Base-by-base conservation (phyloP, 345 rosid genomes). In the Syzygium jambos region DNA sequence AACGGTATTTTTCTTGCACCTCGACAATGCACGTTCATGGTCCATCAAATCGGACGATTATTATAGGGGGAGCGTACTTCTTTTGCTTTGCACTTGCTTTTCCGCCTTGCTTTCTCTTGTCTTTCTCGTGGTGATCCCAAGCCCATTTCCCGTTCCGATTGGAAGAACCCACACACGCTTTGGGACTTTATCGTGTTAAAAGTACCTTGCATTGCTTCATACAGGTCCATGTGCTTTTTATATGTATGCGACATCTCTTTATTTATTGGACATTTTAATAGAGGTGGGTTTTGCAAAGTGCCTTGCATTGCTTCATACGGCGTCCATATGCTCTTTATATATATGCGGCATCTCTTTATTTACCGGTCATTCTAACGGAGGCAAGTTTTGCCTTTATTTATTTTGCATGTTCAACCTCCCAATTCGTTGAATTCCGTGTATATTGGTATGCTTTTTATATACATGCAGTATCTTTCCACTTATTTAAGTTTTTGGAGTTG, bases 391-490 rank as follows among this genome's bases (percentile, higher is more conserved):
- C 2, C 21, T 1, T 3, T 2, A 9, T 63, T 29, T 30, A 29
- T 29, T 63, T 29, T 29, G 19, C 8, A 7, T 14, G 77, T 14
- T 19, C 21, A 6, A 21, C 77, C 77, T 29, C 41, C 2, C 16
- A 0, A 0, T 29, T 15, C 10, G 10, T 63, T 0, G 41, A 30
- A 65, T 16, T 65, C 1, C 23, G 16, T 6, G 41, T 7, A 3
- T 30, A 0, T 30, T 65, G 4, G 8, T 29, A 14, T 29, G 38
- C 11, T 63, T 5, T 63, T 63, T 63, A 29, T 30, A 30, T 0
- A 8, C 22, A 16, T 0, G 0, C 4, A 10, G 3, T 65, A 4
- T 29, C 41, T 7, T 2, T 29, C 0, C 5, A 1, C 7, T 4
- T 63, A 4, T 63, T 63, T 6, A n/a, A n/a, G 34, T 6, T 63